Percentiles rank a stretch among this genome's conserved stretches.
Evolutionary conservation across 176 grass and related monocot genomes (phyloP).

Genomic region (Tuctoria greenei): DNA sequence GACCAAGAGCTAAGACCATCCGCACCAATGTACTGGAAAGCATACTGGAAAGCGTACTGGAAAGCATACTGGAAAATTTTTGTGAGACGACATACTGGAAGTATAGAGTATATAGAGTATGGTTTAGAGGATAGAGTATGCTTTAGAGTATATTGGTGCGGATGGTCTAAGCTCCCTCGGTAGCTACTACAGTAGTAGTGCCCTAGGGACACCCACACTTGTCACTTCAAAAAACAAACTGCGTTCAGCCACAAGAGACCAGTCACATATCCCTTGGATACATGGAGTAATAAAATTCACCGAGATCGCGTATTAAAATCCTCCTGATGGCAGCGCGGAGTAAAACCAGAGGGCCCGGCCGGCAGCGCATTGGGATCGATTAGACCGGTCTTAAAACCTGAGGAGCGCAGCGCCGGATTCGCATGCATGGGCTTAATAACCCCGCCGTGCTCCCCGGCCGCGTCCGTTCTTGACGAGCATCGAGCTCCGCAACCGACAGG

Average conservation of each 20-base stretch:
- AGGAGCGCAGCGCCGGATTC: constrained; percentile 4
- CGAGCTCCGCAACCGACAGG: constrained; percentile 52
- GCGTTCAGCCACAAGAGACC: neutral
- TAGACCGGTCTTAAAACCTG: constrained; percentile 46
- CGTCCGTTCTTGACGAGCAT: constrained; percentile 30
- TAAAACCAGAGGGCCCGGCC: neutral
- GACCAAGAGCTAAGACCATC: neutral
- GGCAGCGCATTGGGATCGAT: constrained; percentile 50
- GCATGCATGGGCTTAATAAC: neutral
- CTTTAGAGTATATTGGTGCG: too few species aligned
- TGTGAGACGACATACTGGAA: too few species aligned
- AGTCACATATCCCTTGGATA: neutral
- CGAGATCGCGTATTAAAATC: constrained; percentile 8
- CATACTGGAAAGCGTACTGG: too few species aligned
- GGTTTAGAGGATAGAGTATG: too few species aligned
- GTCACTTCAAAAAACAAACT: constrained; percentile 5
- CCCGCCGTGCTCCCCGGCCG: constrained; percentile 36
- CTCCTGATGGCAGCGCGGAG: neutral
- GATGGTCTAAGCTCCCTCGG: neutral
- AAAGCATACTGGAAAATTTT: too few species aligned
- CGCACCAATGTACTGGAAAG: too few species aligned
- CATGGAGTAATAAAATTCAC: constrained; percentile 1
- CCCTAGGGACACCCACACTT: neutral
- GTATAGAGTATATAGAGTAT: too few species aligned
- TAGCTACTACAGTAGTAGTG: too few species aligned